Base-by-base conservation (phyloP, 73 alveolate species). In the Paramecium caudatum region DNA sequence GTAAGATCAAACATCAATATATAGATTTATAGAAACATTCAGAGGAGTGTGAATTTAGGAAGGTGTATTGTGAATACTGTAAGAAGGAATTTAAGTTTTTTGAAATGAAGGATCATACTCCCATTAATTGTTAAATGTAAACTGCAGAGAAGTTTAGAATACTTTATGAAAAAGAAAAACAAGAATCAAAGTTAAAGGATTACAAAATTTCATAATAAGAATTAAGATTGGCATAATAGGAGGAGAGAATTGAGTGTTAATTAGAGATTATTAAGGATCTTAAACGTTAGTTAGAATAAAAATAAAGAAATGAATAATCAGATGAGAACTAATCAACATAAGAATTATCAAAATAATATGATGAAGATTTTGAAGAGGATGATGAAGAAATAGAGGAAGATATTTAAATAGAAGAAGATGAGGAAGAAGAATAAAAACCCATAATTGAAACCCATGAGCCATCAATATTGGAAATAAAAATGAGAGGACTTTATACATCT, bases 381-480 rank as follows among this genome's bases (percentile, higher is more conserved):
- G 62, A 21, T 10, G 88, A 74, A 74, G 62, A 74, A 74, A 74
- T 74, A 37, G 88, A 74, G 15, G 88, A 74, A 5, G 88, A 74
- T 74, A 74, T 74, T 23, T 13, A 74, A 74, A 74, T 74, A 4
- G 69, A 74, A 74, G 70, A 37, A 7, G 55, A 47, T 21, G 88
- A 74, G 15, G 17, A 37, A 37, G 68, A 36, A 37, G 63, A 32
- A 32, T 4, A 33, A 0, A 0, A 16, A 49, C 27, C 41, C 25
- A 3, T 49, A 21, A 8, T 1, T 17, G 41, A 49, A 49, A n/a
- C n/a, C n/a, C n/a, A n/a, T n/a, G 4, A 12, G 25, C 80, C 80
- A 6, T 55, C 80, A 5, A 55, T 55, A 8, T 5, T 27, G 6
- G 80, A 55, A 55, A 55, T 55, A 15, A 17, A 55, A 10, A 55